A percentile compares a stretch with the other conserved stretches of the same genome.
phyloP scores from a whole-genome alignment of 768 basidiomycete genomes.

The Kwoniella dendrophila region DNA sequence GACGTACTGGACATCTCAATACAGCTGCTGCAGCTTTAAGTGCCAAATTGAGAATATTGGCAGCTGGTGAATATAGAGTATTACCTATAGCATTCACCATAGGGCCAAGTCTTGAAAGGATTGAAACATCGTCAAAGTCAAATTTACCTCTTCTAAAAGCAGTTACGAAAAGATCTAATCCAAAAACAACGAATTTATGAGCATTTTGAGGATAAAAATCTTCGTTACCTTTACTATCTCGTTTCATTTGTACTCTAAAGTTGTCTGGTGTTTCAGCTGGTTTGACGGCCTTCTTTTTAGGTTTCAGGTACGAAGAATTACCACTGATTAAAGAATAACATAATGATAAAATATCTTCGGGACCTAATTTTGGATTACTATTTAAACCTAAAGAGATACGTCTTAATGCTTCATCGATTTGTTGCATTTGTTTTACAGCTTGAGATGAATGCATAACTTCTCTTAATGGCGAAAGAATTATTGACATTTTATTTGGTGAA shows the following conservation, averaged over 20 bases:
- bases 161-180: constrained; percentile 85
- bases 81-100: constrained; percentile 87
- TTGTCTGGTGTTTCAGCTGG: constrained; percentile 60
- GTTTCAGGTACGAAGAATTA: constrained; percentile 81
- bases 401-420: constrained; percentile 84
- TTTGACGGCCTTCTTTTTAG: constrained; percentile 58
- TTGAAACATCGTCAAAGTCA: constrained; percentile 72
- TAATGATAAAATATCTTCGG: constrained; percentile 72
- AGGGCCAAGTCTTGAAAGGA: constrained; percentile 79
- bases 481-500: constrained; percentile 73
- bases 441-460: constrained; percentile 84
- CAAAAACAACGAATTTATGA: constrained; percentile 86
- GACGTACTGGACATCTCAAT: constrained; percentile 77
- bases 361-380: constrained; percentile 70
- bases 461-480: constrained; percentile 74
- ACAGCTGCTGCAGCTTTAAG: constrained; percentile 80
- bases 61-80: constrained; percentile 80
- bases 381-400: constrained; percentile 83
- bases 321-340: constrained; percentile 89
- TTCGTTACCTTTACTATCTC: constrained; percentile 62
- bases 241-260: constrained; percentile 76
- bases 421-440: constrained; percentile 73
- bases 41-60: constrained; percentile 72
- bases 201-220: constrained; percentile 85
- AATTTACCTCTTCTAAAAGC: constrained; percentile 84